These are phyloP conservation scores for Parafenestella ontariensis DNA, from an alignment of 2,329 filamentous ascomycete species.

Conservation along the genomic window DNA sequence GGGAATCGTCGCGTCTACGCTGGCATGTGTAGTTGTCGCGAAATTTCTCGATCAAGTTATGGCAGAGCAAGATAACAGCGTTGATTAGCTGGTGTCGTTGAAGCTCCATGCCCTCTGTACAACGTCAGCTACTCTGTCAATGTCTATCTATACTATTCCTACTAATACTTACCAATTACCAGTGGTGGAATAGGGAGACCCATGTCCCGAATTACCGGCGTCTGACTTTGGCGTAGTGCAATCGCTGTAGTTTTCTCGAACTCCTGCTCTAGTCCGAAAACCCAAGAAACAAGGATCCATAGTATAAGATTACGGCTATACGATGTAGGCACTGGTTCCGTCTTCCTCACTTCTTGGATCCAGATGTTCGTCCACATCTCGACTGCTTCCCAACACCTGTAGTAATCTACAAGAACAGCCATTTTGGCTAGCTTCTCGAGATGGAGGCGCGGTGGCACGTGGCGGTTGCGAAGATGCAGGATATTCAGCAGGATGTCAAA, in stretches of 20 bases:
- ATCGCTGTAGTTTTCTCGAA: conserved; percentile 16
- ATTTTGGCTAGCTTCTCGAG: conserved; percentile 56
- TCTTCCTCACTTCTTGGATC: conserved; percentile 39
- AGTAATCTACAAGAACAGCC: conserved; percentile 54
- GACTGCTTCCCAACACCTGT: conserved; percentile 52
- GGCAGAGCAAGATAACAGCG: conserved; percentile 2
- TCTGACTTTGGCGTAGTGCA: conserved; percentile 1
- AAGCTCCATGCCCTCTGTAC: conserved; percentile 11
- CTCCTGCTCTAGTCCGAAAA: conserved; percentile 18
- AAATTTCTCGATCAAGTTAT: conserved; percentile 3
- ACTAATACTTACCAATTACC: conserved; percentile 14
- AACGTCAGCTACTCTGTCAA: background rate
- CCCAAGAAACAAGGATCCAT: conserved; percentile 31
- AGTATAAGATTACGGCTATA: conserved; percentile 28
- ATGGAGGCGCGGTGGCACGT: conserved; percentile 49
- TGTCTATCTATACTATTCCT: no score
- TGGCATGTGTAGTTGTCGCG: background rate
- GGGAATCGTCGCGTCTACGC: background rate
- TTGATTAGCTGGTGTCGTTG: conserved; percentile 10
- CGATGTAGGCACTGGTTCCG: conserved; percentile 2
- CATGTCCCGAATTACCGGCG: conserved; percentile 7
- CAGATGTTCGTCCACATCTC: conserved; percentile 53
- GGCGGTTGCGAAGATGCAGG: conserved; percentile 52
- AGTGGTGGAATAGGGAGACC: conserved; percentile 12
- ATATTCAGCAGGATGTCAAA: conserved; percentile 54